These are phyloP conservation scores for Polygonum maritimum DNA, from an alignment of 148 eudicot genomes.

Conservation along the genomic window DNA sequence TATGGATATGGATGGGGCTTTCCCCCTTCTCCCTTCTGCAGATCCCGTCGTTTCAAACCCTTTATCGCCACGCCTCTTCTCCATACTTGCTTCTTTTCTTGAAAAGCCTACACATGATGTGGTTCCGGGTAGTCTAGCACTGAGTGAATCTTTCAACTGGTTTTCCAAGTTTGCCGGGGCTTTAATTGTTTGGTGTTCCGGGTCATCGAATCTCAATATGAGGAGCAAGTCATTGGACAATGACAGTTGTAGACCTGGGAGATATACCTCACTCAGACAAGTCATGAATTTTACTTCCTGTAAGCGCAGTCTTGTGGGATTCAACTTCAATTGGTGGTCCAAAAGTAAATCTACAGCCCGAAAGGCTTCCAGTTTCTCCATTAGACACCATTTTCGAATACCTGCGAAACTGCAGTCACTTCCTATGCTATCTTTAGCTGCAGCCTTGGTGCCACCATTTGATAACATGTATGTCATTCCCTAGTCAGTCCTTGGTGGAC, in stretches of 20 bases:
- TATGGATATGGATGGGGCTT: slow-evolving; percentile 33
- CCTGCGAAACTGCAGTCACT: slow-evolving; percentile 34
- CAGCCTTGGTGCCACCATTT: slow-evolving; percentile 49
- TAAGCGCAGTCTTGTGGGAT: slow-evolving; percentile 19
- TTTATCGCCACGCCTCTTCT: slow-evolving; percentile 27
- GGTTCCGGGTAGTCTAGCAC: slow-evolving; percentile 30
- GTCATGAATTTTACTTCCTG: slow-evolving; percentile 18
- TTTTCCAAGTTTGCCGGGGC: slow-evolving; percentile 55
- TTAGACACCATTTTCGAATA: slow-evolving; percentile 24
- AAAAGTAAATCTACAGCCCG: slow-evolving; percentile 20
- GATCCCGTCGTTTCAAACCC: slow-evolving; percentile 36
- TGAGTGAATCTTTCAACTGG: slow-evolving; percentile 38
- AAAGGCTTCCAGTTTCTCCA: slow-evolving; percentile 38
- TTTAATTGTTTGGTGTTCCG: slow-evolving; percentile 35
- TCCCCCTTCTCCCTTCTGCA: slow-evolving; percentile 26
- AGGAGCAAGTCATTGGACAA: slow-evolving; percentile 18
- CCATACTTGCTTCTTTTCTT: slow-evolving; percentile 30
- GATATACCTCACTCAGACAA: slow-evolving; percentile 18
- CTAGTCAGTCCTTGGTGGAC: background rate
- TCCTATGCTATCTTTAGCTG: slow-evolving; percentile 51
- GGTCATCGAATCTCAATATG: slow-evolving; percentile 30
- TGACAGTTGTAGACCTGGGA: slow-evolving; percentile 15
- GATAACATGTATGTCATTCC: slow-evolving; percentile 44
- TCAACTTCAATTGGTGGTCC: slow-evolving; percentile 18
- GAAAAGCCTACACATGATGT: slow-evolving; percentile 36